A percentile compares a stretch with the other conserved stretches of the same genome.
Conservation (phyloP, 2,329 filamentous ascomycete species). For the Thelonectria discophora region DNA sequence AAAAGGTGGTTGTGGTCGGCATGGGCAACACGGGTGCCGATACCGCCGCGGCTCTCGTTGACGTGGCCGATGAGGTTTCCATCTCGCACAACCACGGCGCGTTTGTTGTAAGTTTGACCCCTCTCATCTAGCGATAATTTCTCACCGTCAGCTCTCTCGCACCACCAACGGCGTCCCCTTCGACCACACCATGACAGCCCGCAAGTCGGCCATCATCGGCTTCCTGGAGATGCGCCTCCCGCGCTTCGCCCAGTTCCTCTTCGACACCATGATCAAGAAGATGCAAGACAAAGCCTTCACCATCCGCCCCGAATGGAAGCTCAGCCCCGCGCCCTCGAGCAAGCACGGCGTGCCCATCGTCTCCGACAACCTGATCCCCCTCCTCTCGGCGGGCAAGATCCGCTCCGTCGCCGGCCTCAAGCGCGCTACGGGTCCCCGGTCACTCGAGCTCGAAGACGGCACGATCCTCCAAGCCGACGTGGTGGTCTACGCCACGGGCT, state of each 20-base stretch:
- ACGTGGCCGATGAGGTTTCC: conserved; percentile 50
- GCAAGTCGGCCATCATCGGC: conserved; percentile 44
- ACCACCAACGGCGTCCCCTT: conserved; percentile 47
- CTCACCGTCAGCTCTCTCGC: conserved; percentile 38
- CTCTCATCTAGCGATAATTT: not conserved
- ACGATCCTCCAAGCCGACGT: conserved; percentile 40
- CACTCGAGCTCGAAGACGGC: conserved; percentile 45
- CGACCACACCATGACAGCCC: conserved; percentile 47
- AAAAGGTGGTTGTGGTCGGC: conserved; percentile 56
- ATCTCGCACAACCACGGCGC: conserved; percentile 52
- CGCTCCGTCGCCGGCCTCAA: conserved; percentile 43
- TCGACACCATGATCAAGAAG: conserved; percentile 36
- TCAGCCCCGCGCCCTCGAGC: conserved; percentile 39
- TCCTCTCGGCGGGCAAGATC: conserved; percentile 50
- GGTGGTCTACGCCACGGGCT: conserved; percentile 50
- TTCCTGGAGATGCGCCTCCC: conserved; percentile 42
- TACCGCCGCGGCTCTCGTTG: conserved; percentile 44
- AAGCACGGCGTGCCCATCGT: conserved; percentile 40
- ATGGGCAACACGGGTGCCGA: conserved; percentile 50
- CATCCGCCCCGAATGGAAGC: conserved; percentile 42
- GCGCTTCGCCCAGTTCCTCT: conserved; percentile 31
- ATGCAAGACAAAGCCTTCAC: conserved; percentile 38
- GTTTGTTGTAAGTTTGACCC: conserved; percentile 44
- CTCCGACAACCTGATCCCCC: conserved; percentile 41
- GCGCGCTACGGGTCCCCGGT: conserved; percentile 35